A percentile compares a stretch with the other conserved stretches of the same genome.
Conservation (phyloP, 371 early-diverging fungal species). For the Synchytrium microbalum region DNA sequence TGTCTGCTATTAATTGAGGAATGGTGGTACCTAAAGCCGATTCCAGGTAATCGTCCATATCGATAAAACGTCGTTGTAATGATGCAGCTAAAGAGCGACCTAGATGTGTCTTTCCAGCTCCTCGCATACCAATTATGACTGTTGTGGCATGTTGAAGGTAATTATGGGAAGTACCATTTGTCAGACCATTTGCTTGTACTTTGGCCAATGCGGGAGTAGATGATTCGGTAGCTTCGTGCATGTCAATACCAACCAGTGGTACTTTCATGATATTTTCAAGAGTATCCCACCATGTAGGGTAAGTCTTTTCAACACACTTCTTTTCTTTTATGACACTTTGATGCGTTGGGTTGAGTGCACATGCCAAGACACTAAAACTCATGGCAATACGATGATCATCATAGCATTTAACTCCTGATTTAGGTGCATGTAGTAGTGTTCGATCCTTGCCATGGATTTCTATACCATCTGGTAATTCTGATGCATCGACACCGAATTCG, state of each 20-base stretch:
- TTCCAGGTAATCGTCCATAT: constrained; percentile 84
- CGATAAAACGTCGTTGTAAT: constrained; percentile 68
- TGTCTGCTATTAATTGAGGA: constrained; percentile 61
- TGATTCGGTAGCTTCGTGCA: not conserved
- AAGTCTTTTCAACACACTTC: constrained; percentile 96
- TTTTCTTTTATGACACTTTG: constrained; percentile 74
- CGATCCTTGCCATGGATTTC: constrained; percentile 62
- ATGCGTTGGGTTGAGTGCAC: constrained; percentile 50
- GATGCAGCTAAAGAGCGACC: constrained; percentile 64
- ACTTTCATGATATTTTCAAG: constrained; percentile 71
- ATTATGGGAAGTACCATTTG: not conserved
- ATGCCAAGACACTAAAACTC: constrained; percentile 84
- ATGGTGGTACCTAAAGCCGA: constrained; percentile 56
- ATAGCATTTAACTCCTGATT: constrained; percentile 75
- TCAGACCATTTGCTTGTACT: not conserved
- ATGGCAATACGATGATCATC: constrained; percentile 98
- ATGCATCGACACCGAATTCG: constrained; percentile 77
- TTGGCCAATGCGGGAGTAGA: constrained; percentile 20
- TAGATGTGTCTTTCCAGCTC: constrained; percentile 89
- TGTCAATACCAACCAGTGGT: constrained; percentile 61
- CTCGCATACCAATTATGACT: constrained; percentile 94
- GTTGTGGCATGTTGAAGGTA: constrained; percentile 39
- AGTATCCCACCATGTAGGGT: constrained; percentile 97
- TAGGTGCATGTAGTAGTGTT: constrained; percentile 39
- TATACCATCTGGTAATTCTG: constrained; percentile 86